phyloP scores from a whole-genome alignment of 2,329 filamentous ascomycete species.

The Neonectria neomacrospora region DNA sequence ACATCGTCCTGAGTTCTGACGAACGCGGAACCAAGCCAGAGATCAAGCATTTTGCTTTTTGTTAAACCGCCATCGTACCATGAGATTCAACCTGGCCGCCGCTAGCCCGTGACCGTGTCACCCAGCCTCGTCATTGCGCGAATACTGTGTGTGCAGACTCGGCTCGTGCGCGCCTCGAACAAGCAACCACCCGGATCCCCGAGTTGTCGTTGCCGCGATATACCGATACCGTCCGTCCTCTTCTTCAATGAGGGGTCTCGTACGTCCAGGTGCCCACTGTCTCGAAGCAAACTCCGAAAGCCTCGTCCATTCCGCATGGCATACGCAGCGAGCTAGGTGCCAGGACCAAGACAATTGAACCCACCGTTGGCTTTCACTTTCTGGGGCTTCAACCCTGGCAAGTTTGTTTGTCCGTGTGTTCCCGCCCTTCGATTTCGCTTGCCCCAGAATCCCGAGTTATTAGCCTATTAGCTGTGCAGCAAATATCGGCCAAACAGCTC shows the following conservation, averaged over 20 bases:
- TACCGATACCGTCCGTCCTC: constrained; percentile 18
- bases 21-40: constrained; percentile 10
- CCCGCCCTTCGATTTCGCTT: constrained; percentile 12
- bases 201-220: constrained; percentile 21
- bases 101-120: constrained; percentile 28
- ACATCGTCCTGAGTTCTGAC: constrained; percentile 12
- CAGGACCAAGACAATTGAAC: constrained; percentile 20
- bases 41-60: constrained; percentile 36
- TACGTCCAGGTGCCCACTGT: constrained; percentile 1
- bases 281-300: constrained; percentile 12
- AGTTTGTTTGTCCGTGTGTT: constrained; percentile 17
- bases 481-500: constrained; percentile 21
- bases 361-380: constrained; percentile 26
- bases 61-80: constrained; percentile 37
- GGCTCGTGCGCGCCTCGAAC: constrained; percentile 17
- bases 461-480: constrained; percentile 23
- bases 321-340: constrained; percentile 16
- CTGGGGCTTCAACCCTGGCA: constrained; percentile 22
- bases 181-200: constrained; percentile 29
- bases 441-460: constrained; percentile 22
- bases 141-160: constrained; percentile 4
- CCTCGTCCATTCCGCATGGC: constrained; percentile 27
- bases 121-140: constrained; percentile 20
- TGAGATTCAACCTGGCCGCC: constrained; percentile 26
- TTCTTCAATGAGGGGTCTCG: constrained; percentile 7